These are phyloP conservation scores for Botrytis hyacinthi DNA, from an alignment of 2,329 filamentous ascomycete genomes.

Conservation along the genomic window DNA sequence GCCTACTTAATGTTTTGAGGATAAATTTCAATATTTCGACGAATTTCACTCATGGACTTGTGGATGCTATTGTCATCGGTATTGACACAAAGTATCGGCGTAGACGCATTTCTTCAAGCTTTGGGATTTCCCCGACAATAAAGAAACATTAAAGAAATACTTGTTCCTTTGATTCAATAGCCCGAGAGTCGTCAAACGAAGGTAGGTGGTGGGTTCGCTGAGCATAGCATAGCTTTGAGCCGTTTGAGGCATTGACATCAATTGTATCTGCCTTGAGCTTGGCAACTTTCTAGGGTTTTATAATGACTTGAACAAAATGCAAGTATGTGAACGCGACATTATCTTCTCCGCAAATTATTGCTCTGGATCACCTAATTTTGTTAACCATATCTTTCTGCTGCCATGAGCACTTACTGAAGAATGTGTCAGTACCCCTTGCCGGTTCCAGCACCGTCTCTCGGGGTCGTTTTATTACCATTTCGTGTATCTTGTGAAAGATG, in stretches of 20 bases:
- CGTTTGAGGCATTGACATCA: not conserved
- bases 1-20: not conserved
- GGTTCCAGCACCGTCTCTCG: not conserved
- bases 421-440: not conserved
- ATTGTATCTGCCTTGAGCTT: not conserved
- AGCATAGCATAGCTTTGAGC: not conserved
- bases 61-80: not conserved
- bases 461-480: not conserved
- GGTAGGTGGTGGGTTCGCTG: not conserved
- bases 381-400: not conserved
- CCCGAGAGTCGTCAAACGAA: not conserved
- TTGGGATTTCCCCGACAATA: not conserved
- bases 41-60: not conserved
- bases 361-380: not conserved
- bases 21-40: not conserved
- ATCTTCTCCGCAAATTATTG: not conserved
- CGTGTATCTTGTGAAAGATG: not conserved
- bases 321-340: not conserved
- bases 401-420: not conserved
- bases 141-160: too few relatives aligned
- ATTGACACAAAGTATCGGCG: not conserved
- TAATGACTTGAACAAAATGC: not conserved
- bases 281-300: not conserved
- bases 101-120: not conserved
- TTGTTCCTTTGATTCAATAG: not conserved